phyloP scores from a whole-genome alignment of 2,329 filamentous ascomycete species.

The Bipolaris zeicola region DNA sequence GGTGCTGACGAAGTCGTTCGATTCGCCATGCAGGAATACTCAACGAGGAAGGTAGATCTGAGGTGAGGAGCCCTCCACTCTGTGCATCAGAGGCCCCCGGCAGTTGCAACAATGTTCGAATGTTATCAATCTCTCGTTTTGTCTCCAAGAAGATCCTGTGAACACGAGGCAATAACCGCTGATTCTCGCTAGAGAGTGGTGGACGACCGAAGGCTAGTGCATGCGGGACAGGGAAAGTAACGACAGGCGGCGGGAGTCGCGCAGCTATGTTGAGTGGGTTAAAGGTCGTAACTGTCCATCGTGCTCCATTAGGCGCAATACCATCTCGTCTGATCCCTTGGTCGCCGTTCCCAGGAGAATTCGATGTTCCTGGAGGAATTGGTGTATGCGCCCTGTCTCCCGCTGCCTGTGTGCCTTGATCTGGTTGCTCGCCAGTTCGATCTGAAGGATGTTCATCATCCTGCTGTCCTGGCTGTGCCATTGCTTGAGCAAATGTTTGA shows the following conservation, averaged over 20 bases:
- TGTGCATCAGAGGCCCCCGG: slow-evolving; percentile 6
- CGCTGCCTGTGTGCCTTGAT: slow-evolving; percentile 12
- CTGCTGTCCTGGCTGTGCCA: slow-evolving; percentile 24
- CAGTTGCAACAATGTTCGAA: slow-evolving; percentile 29
- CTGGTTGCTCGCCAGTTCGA: slow-evolving; percentile 7
- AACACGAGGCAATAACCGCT: slow-evolving; percentile 31
- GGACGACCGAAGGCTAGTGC: slow-evolving; percentile 28
- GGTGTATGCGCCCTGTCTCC: slow-evolving; percentile 14
- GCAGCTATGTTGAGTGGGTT: slow-evolving; percentile 50
- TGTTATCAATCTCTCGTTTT: slow-evolving; percentile 42
- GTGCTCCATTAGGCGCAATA: slow-evolving; percentile 58
- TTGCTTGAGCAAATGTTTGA: slow-evolving; percentile 32
- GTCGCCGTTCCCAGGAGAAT: slow-evolving; percentile 35
- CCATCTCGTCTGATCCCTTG: slow-evolving; percentile 58
- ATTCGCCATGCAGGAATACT: slow-evolving; percentile 37
- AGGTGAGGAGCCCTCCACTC: background rate
- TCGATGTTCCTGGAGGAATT: slow-evolving; percentile 6
- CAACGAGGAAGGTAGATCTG: background rate
- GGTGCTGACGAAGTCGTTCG: slow-evolving; percentile 33
- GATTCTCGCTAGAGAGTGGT: slow-evolving; percentile 21
- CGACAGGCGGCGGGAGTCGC: slow-evolving; percentile 25
- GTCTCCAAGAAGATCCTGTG: slow-evolving; percentile 32
- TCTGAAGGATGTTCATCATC: slow-evolving; percentile 9
- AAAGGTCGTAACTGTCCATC: slow-evolving; percentile 57
- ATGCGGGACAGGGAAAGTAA: slow-evolving; percentile 26